These are phyloP conservation scores for Zygotorulaspora sp. DNA, from an alignment of 805 yeast genomes.

Conservation along the genomic window DNA sequence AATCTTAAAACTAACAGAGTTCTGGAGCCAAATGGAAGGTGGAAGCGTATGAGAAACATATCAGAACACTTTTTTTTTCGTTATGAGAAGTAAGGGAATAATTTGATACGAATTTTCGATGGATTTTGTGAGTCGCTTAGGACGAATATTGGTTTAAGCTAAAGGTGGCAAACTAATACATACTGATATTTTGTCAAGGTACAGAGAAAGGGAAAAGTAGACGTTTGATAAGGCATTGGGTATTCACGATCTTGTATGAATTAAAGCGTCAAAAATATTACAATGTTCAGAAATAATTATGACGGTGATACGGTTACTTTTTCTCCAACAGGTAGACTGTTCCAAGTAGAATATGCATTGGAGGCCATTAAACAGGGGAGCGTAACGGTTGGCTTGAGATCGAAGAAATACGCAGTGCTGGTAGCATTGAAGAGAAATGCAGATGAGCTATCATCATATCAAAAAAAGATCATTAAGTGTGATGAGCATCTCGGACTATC, in stretches of 20 bases:
- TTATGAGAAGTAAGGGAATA: too few species aligned
- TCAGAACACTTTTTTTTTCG: too few species aligned
- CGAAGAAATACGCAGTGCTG: constrained; percentile 80
- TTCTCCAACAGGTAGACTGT: constrained; percentile 96
- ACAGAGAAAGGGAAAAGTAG: background rate
- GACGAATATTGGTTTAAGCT: too few species aligned
- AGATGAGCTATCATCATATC: constrained; percentile 95
- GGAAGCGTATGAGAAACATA: too few species aligned
- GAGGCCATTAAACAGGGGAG: constrained; percentile 98
- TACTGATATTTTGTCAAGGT: too few species aligned
- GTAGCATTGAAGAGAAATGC: constrained; percentile 95
- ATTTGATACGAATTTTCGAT: too few species aligned
- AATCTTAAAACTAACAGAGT: too few species aligned
- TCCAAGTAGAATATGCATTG: constrained; percentile 95
- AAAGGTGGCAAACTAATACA: too few species aligned
- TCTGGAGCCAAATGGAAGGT: too few species aligned
- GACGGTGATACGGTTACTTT: constrained; percentile 98
- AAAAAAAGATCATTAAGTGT: constrained; percentile 84
- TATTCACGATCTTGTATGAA: too few species aligned
- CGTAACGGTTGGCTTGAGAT: constrained; percentile 91
- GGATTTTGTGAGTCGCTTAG: too few species aligned
- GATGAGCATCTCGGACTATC: constrained; percentile 95
- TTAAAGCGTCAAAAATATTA: too few species aligned
- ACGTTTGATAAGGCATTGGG: background rate
- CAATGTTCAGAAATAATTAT: constrained; percentile 93